A percentile compares a stretch with the other conserved stretches of the same genome.
These are phyloP conservation scores for Lachnellula suecica DNA, from an alignment of 2,329 filamentous ascomycete genomes.

Conservation along the genomic window DNA sequence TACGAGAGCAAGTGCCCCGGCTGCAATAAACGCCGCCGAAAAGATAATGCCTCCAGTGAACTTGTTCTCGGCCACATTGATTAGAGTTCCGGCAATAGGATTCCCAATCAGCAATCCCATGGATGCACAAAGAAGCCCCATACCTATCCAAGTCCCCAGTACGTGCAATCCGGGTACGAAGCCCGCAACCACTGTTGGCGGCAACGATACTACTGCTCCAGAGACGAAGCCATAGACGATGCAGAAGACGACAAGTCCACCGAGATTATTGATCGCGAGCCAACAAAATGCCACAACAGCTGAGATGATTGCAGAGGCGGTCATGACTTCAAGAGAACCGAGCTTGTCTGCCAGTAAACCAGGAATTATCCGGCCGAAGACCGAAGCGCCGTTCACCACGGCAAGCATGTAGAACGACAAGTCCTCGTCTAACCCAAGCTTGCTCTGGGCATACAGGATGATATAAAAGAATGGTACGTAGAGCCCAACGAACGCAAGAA, in stretches of 20 bases:
- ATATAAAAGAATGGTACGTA: slow-evolving; percentile 53
- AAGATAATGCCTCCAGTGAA: slow-evolving; percentile 54
- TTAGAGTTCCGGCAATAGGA: slow-evolving; percentile 63
- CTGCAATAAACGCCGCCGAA: slow-evolving; percentile 36
- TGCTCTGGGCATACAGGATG: slow-evolving; percentile 20
- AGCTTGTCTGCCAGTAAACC: slow-evolving; percentile 49
- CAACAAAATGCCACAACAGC: slow-evolving; percentile 36
- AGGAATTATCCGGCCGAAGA: slow-evolving; percentile 53
- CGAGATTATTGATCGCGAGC: slow-evolving; percentile 51
- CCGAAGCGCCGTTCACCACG: slow-evolving; percentile 27
- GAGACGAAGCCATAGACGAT: slow-evolving; percentile 65
- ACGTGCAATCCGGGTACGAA: slow-evolving; percentile 45
- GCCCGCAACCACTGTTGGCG: slow-evolving; percentile 53
- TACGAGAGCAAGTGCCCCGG: background rate
- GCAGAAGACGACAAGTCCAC: slow-evolving; percentile 59
- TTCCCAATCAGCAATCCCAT: slow-evolving; percentile 56
- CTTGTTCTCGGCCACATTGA: slow-evolving; percentile 46
- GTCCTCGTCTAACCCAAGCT: background rate
- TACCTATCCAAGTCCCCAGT: slow-evolving; percentile 30
- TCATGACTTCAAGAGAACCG: slow-evolving; percentile 50
- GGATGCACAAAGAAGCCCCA: slow-evolving; percentile 40
- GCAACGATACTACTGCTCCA: slow-evolving; percentile 61
- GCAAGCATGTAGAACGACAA: slow-evolving; percentile 13
- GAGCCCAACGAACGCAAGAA: slow-evolving; percentile 49
- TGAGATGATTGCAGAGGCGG: slow-evolving; percentile 41